Evolutionary conservation across 2,329 filamentous ascomycete species (phyloP), one percentile per base, ranked within the genome.

Genomic region (Trichophyton simii): DNA sequence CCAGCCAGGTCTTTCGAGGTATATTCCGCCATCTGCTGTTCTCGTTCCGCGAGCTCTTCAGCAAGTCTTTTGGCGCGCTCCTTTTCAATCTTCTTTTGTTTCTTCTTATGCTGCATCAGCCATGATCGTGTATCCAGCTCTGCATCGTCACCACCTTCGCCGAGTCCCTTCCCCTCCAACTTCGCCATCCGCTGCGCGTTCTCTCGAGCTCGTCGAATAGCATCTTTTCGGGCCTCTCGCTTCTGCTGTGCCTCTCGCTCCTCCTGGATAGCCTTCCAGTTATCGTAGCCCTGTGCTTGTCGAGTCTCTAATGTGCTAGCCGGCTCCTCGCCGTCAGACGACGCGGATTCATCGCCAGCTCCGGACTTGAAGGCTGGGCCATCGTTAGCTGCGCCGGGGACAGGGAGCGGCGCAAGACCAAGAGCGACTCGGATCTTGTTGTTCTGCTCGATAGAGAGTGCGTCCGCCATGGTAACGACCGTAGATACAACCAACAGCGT

Each of bases 401-500:
- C 88, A 25, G 91, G 89, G 69, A 97, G 78, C 28, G 91, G 91
- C 71, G 92, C 89, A 79, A 96, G 85, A 70, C 92, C 92, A 77
- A 96, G 84, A 58, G 90, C 89, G 68, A 87, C 81, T 69, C 92
- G 90, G 70, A 96, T 87, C 71, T 91, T 88, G 78, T 97, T 97
- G 66, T 89, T 90, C 80, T 96, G 91, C 41, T 95, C 89, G 71
- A 97, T 91, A 31, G 88, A 87, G 52, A 89, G 83, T 68, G 85
- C 72, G 70, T 79, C 77, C 63, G 78, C 71, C 77, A 79, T 79
- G 36, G 67, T 11, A 44, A 38, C 28, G 18, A 58, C 31, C 57
- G 38, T 22, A 57, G 13, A 57, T 38, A 57, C 7, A 18, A 18
- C 11, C 52, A 38, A 25, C 31, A 18, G 25, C 34, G 22, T 57